phyloP scores from a whole-genome alignment of 441 rosid genomes.

The Eutrema salsugineum region DNA sequence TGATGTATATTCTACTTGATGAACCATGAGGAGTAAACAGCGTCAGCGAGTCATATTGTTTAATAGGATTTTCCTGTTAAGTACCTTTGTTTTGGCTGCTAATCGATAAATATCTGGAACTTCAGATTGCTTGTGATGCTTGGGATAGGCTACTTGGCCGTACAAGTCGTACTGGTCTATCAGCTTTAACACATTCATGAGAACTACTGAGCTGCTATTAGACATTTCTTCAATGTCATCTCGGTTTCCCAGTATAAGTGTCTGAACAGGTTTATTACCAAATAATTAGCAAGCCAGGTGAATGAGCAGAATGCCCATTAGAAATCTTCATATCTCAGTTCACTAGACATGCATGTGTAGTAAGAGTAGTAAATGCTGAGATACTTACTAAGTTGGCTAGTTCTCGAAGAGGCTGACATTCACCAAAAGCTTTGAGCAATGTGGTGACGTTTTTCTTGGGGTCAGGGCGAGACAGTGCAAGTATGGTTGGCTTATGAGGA shows the following conservation, averaged over 20 bases:
- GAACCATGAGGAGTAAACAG: neutral
- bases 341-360: neutral
- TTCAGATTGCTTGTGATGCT: constrained; percentile 93
- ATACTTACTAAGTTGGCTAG: constrained; percentile 80
- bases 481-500: constrained; percentile 91
- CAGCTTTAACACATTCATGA: constrained; percentile 78
- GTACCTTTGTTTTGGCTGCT: constrained; percentile 91
- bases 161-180: constrained; percentile 94
- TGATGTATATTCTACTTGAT: neutral
- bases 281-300: neutral
- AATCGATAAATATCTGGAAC: constrained; percentile 95
- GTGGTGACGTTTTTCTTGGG: constrained; percentile 92
- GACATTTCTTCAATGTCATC: constrained; percentile 96
- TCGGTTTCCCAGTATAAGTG: constrained; percentile 89
- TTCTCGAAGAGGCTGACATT: constrained; percentile 79
- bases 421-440: constrained; percentile 91
- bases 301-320: neutral
- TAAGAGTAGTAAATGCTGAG: neutral
- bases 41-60: neutral
- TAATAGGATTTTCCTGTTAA: neutral
- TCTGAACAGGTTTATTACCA: constrained; percentile 42
- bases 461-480: constrained; percentile 93
- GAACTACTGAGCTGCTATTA: constrained; percentile 77
- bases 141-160: constrained; percentile 93
- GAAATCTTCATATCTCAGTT: neutral